Evolutionary conservation across 106 monocot species (phyloP).

Genomic region (Dendrobium catenatum): DNA sequence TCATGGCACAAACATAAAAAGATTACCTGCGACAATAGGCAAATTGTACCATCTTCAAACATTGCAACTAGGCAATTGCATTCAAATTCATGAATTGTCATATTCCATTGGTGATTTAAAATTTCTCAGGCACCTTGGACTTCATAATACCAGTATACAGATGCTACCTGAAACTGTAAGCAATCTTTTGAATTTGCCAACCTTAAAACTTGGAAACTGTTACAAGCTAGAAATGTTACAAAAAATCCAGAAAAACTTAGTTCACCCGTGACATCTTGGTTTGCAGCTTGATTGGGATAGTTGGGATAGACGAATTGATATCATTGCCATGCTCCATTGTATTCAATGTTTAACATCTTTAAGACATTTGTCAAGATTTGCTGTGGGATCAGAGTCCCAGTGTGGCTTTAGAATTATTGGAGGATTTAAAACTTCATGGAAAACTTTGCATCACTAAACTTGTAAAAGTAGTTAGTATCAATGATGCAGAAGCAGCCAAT

Average conservation of each 20-base stretch:
- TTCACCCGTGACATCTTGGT: slow-evolving; percentile 30
- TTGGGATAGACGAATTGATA: background rate
- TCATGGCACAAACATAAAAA: slow-evolving; percentile 20
- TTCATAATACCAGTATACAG: background rate
- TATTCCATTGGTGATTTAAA: slow-evolving; percentile 3
- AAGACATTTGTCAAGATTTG: slow-evolving; percentile 30
- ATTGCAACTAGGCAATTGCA: slow-evolving; percentile 39
- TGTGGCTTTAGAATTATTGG: slow-evolving; percentile 11
- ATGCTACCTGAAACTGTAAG: background rate
- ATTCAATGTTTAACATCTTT: slow-evolving; percentile 13
- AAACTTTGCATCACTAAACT: no score
- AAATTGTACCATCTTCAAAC: slow-evolving; percentile 36
- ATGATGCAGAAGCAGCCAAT: no score
- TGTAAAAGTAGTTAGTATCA: no score
- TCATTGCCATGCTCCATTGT: slow-evolving; percentile 29
- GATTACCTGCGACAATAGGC: slow-evolving; percentile 25
- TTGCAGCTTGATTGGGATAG: slow-evolving; percentile 11
- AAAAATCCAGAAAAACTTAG: no score
- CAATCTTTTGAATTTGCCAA: slow-evolving; percentile 2
- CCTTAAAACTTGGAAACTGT: no score
- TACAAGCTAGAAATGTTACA: no score
- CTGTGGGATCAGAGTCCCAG: slow-evolving; percentile 13
- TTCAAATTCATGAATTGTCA: slow-evolving; percentile 22
- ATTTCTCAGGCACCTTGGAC: slow-evolving; percentile 12
- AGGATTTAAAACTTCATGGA: no score